Base-by-base conservation (phyloP, 495 filamentous ascomycete species). In the Xylaria telfairii region DNA sequence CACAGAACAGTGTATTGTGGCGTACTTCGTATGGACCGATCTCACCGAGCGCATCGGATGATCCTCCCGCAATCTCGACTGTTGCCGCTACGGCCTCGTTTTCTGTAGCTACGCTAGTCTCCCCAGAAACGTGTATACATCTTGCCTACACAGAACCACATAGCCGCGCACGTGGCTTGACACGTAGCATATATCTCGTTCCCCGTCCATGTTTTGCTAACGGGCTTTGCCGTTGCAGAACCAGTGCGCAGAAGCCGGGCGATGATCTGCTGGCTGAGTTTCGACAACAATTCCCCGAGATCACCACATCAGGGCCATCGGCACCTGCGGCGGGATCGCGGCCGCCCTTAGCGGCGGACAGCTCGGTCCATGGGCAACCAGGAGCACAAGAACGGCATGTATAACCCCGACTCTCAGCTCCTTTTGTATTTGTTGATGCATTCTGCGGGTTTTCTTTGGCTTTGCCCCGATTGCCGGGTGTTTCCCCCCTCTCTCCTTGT, bases 191-290 rank as follows among this genome's bases (percentile, higher is more conserved):
- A 71, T 51, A 64, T 34, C 56, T 41, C 51, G 59, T 47, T 46
- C 44, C 26, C 56, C 64, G 24, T 51, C 56, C 51, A 28, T n/a
- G 57, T 47, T 49, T 57, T 73, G 68, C 79, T 83, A 56, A 83
- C 78, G 21, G 21, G 49, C 42, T 9, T 34, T 65, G 49, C 66
- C 44, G 63, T 70, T 65, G 41, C 44, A 96, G 93, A 74, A 92
- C 89, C 74, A 94, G 90, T 75, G 89, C 92, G 54, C 94, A 94
- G 81, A 97, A 97, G 84, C 94, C 94, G 49, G 90, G 87, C 75
- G 90, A 93, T 74, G 93, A 95, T 71, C 87, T 97, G 73, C 90
- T 95, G 83, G 90, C 87, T 77, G 89, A 87, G 81, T 97, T 97
- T 84, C 91, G 91, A 77, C 89, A 91, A 69, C 89, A 85, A 67